Percentiles rank a stretch among this genome's conserved stretches.
Conservation (phyloP, 176 grass and related monocot genomes). For the Hyparrhenia diplandra region DNA sequence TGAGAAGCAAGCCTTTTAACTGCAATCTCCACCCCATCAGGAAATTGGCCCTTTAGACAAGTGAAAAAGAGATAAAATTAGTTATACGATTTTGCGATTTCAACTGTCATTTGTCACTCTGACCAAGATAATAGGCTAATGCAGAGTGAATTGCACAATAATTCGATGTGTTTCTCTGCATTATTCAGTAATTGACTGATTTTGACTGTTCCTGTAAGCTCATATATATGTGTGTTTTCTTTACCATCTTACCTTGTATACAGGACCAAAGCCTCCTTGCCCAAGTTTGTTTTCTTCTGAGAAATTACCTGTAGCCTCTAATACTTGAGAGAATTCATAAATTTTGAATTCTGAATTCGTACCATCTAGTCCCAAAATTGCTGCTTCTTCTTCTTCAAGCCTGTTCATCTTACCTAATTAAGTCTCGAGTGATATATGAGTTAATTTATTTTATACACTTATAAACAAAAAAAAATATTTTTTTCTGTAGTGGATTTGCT, state of each 20-base stretch:
- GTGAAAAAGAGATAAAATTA: no score
- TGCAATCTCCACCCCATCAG: neutral
- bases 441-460: neutral
- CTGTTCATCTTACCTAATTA: neutral
- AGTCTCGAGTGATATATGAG: neutral
- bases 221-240: neutral
- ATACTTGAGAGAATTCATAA: neutral
- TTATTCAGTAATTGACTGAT: neutral
- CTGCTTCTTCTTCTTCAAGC: neutral
- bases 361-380: neutral
- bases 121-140: neutral
- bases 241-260: constrained; percentile 39
- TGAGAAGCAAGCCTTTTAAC: neutral
- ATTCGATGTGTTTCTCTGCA: neutral
- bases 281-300: constrained; percentile 50
- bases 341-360: neutral
- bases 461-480: neutral
- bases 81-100: neutral
- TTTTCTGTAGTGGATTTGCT: neutral
- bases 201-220: neutral
- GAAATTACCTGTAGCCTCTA: neutral
- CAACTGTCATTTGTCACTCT: neutral
- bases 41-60: neutral
- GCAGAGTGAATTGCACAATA: neutral
- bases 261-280: constrained; percentile 62